Base-by-base conservation (phyloP, 2,329 filamentous ascomycete species). In the Penicillium expansum region DNA sequence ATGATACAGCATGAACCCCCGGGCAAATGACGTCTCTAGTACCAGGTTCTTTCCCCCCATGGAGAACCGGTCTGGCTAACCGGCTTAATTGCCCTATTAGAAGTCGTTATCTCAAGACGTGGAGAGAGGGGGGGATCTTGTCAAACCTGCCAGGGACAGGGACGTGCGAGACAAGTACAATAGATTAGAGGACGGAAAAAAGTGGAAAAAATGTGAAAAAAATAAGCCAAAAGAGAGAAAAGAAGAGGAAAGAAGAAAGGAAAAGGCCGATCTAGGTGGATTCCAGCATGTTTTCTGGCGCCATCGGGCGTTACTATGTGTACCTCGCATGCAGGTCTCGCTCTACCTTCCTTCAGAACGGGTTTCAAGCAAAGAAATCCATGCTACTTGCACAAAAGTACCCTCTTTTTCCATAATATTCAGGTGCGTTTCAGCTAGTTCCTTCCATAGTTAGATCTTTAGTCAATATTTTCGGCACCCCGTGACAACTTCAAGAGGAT, bases 131-230 rank as follows among this genome's bases (percentile, higher is more conserved):
- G 49, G 38, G 58, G 49, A 29, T 42, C 13, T 22, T 22, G 27
- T 35, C 30, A 44, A 45, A 35, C 38, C 61, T 64, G 61, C 56
- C 59, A 66, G 63, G 62, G 49, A 66, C 63, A 37, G 45, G 58
- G 59, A 64, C 57, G 59, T 67, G 63, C 58, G 55, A 52, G 52
- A 18, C 30, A 37, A 58, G 49, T 30, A 63, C 37, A 3, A 7
- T 13, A 38, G 55, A 66, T 64, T 58, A 43, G 38, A 43, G 10
- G 13, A 22, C 2, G 13, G 11, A 33, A 54, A 42, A 32, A 27
- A 50, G 18, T 1, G 30, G 44, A 51, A 41, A n/a, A n/a, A n/a
- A n/a, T n/a, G n/a, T n/a, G n/a, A 52, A 55, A 41, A 18, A 33
- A 37, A 14, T 4, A 32, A n/a, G 14, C 8, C 14, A 27, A 27